Percentiles rank a stretch among this genome's conserved stretches.
phyloP scores from a whole-genome alignment of 108 stramenopile species.

The Nitzschia putrida region DNA sequence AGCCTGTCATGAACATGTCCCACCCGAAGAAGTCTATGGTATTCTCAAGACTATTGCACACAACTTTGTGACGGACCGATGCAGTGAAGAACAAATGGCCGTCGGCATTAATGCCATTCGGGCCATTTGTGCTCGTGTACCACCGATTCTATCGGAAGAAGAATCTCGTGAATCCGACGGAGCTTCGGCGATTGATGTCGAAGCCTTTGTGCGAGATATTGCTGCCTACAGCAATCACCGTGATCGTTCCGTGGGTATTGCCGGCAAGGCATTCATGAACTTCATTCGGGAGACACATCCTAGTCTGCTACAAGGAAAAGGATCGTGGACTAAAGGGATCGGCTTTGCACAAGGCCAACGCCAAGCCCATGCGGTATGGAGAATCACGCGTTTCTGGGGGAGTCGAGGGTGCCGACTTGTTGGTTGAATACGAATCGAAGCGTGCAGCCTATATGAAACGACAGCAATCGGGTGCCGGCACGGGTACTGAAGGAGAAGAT shows the following conservation, averaged over 20 bases:
- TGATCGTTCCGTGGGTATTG: conserved; percentile 92
- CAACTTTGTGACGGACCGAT: conserved; percentile 91
- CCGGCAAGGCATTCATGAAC: conserved; percentile 90
- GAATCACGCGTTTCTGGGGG: conserved; percentile 73
- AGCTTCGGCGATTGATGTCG: conserved; percentile 66
- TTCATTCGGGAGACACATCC: conserved; percentile 93
- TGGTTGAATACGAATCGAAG: conserved; percentile 81
- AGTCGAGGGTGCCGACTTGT: conserved; percentile 94
- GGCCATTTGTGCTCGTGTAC: conserved; percentile 87
- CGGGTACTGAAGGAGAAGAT: conserved; percentile 43
- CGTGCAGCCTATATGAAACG: conserved; percentile 51
- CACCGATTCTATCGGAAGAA: conserved; percentile 80
- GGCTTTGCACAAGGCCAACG: conserved; percentile 73
- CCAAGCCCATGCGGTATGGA: conserved; percentile 87
- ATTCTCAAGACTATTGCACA: conserved; percentile 90
- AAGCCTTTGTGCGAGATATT: conserved; percentile 95
- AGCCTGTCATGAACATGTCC: conserved; percentile 94
- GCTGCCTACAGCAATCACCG: conserved; percentile 88
- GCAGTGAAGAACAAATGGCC: conserved; percentile 92
- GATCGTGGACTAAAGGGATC: conserved; percentile 88
- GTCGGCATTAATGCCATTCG: conserved; percentile 96
- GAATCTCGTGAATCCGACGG: conserved; percentile 47
- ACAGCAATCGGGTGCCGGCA: conserved; percentile 38
- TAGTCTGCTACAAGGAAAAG: conserved; percentile 82
- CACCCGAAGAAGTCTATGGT: conserved; percentile 92